These are phyloP conservation scores for Chrysosporium keratinophilum DNA, from an alignment of 2,329 filamentous ascomycete genomes.

Conservation along the genomic window DNA sequence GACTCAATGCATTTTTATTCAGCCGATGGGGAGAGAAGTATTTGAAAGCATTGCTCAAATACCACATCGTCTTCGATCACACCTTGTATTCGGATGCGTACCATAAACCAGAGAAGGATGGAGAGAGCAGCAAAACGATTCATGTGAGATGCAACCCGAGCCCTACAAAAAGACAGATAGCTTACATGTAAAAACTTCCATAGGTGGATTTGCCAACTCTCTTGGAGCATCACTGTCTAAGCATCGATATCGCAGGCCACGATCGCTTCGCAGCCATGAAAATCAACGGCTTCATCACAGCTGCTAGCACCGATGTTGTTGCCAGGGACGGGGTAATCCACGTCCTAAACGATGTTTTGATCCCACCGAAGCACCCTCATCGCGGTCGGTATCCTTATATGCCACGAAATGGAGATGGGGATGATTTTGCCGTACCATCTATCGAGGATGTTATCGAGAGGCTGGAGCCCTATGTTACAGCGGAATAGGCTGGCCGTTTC, in stretches of 20 bases:
- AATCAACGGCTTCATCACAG: constrained; percentile 61
- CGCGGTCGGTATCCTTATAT: background rate
- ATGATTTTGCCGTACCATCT: constrained; percentile 1
- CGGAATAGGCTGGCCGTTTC: background rate
- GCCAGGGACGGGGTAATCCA: constrained; percentile 76
- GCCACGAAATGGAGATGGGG: background rate
- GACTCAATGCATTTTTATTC: constrained; percentile 77
- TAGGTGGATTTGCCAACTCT: constrained; percentile 58
- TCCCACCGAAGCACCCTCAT: constrained; percentile 55
- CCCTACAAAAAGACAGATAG: background rate
- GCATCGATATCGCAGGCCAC: constrained; percentile 59
- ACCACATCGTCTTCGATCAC: constrained; percentile 62
- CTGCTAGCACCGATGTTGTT: constrained; percentile 58
- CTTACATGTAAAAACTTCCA: background rate
- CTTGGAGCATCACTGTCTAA: constrained; percentile 54
- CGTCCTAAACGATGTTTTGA: constrained; percentile 58
- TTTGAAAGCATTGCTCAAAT: constrained; percentile 65
- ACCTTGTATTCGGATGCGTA: constrained; percentile 78
- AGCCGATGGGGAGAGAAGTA: constrained; percentile 62
- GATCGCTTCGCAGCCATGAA: constrained; percentile 60
- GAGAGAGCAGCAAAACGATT: constrained; percentile 39
- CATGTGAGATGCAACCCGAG: constrained; percentile 10
- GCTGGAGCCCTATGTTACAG: background rate
- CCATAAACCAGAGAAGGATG: constrained; percentile 44
- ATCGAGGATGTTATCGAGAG: constrained; percentile 8